Evolutionary conservation across 2,329 filamentous ascomycete species (phyloP).

Genomic region (Aspergillus udagawae): DNA sequence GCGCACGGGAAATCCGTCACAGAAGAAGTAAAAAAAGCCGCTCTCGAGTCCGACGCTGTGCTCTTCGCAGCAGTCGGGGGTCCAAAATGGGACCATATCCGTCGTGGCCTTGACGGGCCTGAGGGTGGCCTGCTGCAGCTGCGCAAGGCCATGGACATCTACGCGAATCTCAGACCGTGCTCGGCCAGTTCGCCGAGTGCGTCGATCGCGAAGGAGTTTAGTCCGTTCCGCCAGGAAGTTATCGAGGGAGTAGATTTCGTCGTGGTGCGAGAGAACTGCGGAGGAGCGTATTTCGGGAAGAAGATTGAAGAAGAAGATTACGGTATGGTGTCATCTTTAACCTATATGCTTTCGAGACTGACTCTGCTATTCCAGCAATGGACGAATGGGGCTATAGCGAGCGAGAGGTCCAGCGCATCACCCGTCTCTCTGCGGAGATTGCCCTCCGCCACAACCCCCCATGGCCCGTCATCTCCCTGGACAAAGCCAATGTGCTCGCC

Average conservation of each 20-base stretch:
- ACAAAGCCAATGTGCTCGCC: constrained; percentile 92
- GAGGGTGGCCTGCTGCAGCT: constrained; percentile 83
- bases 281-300: constrained; percentile 40
- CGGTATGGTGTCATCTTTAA: constrained; percentile 39
- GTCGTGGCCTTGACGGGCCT: constrained; percentile 66
- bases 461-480: constrained; percentile 73
- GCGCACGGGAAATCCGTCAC: constrained; percentile 70
- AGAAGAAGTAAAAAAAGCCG: constrained; percentile 70
- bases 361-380: constrained; percentile 36
- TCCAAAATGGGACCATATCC: constrained; percentile 77
- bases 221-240: constrained; percentile 75
- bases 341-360: background rate
- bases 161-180: constrained; percentile 82
- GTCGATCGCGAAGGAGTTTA: constrained; percentile 70
- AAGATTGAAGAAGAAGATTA: constrained; percentile 37
- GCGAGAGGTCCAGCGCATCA: constrained; percentile 76
- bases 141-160: constrained; percentile 82
- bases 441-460: constrained; percentile 69
- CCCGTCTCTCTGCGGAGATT: constrained; percentile 70
- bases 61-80: constrained; percentile 87
- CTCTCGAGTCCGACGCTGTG: constrained; percentile 76
- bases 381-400: constrained; percentile 84
- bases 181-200: constrained; percentile 67
- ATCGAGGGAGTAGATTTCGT: constrained; percentile 83
- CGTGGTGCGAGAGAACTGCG: constrained; percentile 42